phyloP scores from a whole-genome alignment of 768 basidiomycete species.

The Suillus subaureus region DNA sequence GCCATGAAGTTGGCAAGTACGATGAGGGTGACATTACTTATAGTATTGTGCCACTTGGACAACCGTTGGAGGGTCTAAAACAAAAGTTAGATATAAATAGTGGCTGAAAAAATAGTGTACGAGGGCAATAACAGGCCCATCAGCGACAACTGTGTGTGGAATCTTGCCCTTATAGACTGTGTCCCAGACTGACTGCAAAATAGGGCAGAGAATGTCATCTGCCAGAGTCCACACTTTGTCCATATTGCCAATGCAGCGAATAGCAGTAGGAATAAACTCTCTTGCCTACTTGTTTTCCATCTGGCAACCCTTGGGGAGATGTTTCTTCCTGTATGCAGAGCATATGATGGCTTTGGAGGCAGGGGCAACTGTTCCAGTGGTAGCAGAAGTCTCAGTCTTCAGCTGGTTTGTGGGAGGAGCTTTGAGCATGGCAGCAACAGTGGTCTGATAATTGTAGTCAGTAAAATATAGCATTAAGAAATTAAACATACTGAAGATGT shows the following conservation, averaged over 20 bases:
- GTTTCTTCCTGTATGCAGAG: background rate
- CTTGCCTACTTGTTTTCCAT: background rate
- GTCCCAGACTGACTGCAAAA: constrained; percentile 15
- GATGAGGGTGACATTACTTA: background rate
- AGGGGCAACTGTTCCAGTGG: no score
- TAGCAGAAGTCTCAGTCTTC: background rate
- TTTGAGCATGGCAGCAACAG: background rate
- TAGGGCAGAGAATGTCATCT: background rate
- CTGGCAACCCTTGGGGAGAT: background rate
- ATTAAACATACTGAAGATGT: background rate
- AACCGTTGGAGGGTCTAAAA: constrained; percentile 1
- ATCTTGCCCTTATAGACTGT: constrained; percentile 9
- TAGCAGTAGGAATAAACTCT: background rate
- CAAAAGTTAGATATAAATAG: background rate
- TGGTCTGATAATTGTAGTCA: background rate
- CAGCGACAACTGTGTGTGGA: constrained; percentile 3
- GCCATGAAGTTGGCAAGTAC: background rate
- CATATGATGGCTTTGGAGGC: background rate
- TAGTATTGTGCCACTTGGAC: background rate
- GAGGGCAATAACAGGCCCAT: background rate
- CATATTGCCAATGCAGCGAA: background rate
- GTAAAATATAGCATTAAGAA: background rate
- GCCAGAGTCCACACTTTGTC: constrained; percentile 9
- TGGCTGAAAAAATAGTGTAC: background rate
- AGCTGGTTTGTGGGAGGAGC: background rate